Conservation (phyloP, 1,284 basidiomycete genomes). For the Fomitopsis schrenkii region DNA sequence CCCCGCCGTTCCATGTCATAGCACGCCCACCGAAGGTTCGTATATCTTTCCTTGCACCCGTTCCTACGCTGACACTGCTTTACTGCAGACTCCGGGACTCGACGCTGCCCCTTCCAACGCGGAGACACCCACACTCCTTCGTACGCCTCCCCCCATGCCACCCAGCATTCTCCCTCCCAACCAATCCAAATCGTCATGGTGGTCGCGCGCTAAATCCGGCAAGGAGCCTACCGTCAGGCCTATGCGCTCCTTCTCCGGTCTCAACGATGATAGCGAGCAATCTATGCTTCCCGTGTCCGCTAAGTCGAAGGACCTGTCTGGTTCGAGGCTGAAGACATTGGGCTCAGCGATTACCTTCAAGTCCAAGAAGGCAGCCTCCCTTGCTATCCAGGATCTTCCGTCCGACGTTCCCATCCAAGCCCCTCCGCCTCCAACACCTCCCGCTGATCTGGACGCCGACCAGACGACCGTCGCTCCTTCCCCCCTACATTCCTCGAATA, state of each 20-base stretch:
- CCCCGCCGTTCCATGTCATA: not conserved
- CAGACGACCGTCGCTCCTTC: conserved; percentile 19
- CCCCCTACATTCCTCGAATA: conserved; percentile 21
- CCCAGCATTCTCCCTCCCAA: conserved; percentile 16
- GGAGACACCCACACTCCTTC: conserved; percentile 22
- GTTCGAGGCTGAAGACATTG: conserved; percentile 48
- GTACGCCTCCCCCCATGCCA: conserved; percentile 23
- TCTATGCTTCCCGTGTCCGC: conserved; percentile 10
- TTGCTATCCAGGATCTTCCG: conserved; percentile 50
- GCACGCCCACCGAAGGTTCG: not conserved
- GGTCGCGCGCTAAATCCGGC: conserved; percentile 31
- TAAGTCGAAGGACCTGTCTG: conserved; percentile 19
- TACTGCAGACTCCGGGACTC: conserved; percentile 17
- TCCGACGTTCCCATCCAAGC: conserved; percentile 13
- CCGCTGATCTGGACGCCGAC: conserved; percentile 22
- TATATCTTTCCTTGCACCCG: not conserved
- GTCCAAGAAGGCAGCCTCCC: conserved; percentile 49
- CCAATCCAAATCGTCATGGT: conserved; percentile 27
- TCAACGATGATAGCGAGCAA: conserved; percentile 20
- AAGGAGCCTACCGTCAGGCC: conserved; percentile 19
- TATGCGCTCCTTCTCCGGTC: conserved; percentile 15
- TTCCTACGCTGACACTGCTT: not conserved
- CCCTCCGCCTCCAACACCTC: conserved; percentile 18
- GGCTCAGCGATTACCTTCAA: conserved; percentile 60
- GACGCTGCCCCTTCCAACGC: conserved; percentile 17